These are phyloP conservation scores for Chrysanthemum lavandulifolium DNA, from an alignment of 129 eudicot genomes.

Conservation along the genomic window DNA sequence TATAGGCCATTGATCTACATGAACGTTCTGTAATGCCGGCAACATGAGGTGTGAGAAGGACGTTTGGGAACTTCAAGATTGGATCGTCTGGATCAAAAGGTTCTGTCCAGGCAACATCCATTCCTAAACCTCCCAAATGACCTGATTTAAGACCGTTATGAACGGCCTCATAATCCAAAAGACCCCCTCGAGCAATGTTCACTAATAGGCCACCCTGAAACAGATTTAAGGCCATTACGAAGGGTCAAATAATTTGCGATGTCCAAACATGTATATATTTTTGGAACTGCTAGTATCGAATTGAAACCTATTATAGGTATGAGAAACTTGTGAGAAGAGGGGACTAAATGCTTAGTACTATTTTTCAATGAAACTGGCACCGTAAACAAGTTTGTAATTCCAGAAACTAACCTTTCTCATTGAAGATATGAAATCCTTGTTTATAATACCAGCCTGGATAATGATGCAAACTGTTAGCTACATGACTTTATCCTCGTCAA, in stretches of 20 bases:
- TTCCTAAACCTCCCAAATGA: slow-evolving; percentile 90
- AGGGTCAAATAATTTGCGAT: no score
- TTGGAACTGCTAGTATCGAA: neutral
- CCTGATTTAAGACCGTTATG: slow-evolving; percentile 54
- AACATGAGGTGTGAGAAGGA: slow-evolving; percentile 87
- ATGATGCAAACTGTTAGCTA: slow-evolving; percentile 10
- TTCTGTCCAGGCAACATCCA: slow-evolving; percentile 95
- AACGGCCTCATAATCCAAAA: slow-evolving; percentile 78
- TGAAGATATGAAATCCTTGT: slow-evolving; percentile 60
- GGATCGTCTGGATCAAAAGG: slow-evolving; percentile 89
- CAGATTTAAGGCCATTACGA: no score
- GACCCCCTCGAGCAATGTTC: slow-evolving; percentile 90
- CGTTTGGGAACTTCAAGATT: slow-evolving; percentile 68
- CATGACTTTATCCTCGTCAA: neutral
- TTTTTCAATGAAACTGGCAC: slow-evolving; percentile 8
- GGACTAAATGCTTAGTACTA: neutral
- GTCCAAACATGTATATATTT: neutral
- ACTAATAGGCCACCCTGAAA: slow-evolving; percentile 68
- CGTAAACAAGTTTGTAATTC: neutral
- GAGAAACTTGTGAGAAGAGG: neutral
- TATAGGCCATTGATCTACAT: slow-evolving; percentile 72
- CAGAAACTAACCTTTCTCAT: slow-evolving; percentile 71
- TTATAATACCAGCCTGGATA: slow-evolving; percentile 69
- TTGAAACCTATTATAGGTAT: neutral
- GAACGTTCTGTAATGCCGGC: slow-evolving; percentile 82